phyloP scores from a whole-genome alignment of 495 filamentous ascomycete species.

The Penicillium samsonianum region DNA sequence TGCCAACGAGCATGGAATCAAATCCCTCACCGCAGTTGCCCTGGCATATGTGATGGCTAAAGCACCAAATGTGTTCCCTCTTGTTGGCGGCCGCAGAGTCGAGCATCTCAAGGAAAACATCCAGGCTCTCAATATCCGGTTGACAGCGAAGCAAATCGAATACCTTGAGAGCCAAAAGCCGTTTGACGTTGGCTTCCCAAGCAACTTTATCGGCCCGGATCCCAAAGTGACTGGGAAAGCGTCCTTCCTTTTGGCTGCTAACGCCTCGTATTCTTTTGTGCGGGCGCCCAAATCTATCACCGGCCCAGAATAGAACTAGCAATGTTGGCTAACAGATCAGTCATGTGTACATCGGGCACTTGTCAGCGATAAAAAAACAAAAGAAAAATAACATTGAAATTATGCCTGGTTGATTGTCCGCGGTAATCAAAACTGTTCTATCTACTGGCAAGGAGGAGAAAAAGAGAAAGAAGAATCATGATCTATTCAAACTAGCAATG shows the following conservation, averaged over 20 bases:
- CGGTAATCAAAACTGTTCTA: too few species aligned
- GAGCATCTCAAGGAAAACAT: constrained; percentile 63
- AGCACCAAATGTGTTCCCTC: constrained; percentile 70
- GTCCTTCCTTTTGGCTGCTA: constrained; percentile 7
- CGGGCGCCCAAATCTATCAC: neutral
- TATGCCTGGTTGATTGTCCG: neutral
- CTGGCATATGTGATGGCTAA: constrained; percentile 72
- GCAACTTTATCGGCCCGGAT: constrained; percentile 45
- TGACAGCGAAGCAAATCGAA: constrained; percentile 55
- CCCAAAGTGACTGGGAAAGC: constrained; percentile 32
- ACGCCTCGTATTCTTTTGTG: neutral
- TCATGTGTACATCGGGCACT: neutral
- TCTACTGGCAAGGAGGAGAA: too few species aligned
- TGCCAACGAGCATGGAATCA: constrained; percentile 49
- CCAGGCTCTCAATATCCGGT: constrained; percentile 49
- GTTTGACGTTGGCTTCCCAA: constrained; percentile 56
- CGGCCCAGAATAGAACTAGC: neutral
- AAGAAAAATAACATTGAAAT: neutral
- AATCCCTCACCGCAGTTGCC: constrained; percentile 57
- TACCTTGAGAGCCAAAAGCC: constrained; percentile 52
- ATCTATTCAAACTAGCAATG: too few species aligned
- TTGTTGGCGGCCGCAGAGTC: constrained; percentile 64
- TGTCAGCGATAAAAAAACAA: neutral
- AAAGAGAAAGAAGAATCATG: too few species aligned
- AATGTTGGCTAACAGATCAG: neutral